Evolutionary conservation across 2,329 filamentous ascomycete species (phyloP).

Genomic region (Blastomyces gilchristii): DNA sequence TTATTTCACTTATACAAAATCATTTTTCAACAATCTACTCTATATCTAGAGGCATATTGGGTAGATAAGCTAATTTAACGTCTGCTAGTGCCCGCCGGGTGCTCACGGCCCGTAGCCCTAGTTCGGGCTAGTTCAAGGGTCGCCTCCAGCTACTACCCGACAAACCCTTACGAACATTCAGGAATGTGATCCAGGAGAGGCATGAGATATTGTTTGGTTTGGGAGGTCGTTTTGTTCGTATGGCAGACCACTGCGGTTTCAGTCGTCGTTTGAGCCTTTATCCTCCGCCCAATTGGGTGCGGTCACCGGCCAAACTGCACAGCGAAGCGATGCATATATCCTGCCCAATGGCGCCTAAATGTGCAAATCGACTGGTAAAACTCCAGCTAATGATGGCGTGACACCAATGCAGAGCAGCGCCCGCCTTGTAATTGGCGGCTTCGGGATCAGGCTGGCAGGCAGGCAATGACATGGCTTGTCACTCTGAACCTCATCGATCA

Average conservation of each 20-base stretch:
- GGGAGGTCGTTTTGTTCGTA: neutral
- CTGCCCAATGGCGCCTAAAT: neutral
- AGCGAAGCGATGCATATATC: neutral
- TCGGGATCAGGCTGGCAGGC: neutral
- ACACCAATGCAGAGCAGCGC: neutral
- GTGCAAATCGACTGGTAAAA: neutral
- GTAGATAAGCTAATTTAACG: too few species aligned
- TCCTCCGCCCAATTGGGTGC: neutral
- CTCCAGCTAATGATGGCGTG: neutral
- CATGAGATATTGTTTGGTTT: too few species aligned
- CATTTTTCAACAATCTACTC: too few species aligned
- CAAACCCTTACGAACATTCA: too few species aligned
- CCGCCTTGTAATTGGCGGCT: neutral
- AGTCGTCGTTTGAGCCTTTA: neutral
- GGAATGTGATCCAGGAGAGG: too few species aligned
- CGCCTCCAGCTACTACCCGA: too few species aligned
- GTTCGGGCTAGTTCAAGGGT: too few species aligned
- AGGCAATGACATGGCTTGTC: neutral
- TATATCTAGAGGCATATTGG: too few species aligned
- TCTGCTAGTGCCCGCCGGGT: too few species aligned
- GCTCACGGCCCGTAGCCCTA: too few species aligned
- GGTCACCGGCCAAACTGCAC: neutral
- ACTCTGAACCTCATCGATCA: neutral
- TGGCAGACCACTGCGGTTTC: too few species aligned
- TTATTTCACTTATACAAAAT: too few species aligned